These are phyloP conservation scores for Brassica balearica DNA, from an alignment of 441 rosid genomes.

Conservation along the genomic window DNA sequence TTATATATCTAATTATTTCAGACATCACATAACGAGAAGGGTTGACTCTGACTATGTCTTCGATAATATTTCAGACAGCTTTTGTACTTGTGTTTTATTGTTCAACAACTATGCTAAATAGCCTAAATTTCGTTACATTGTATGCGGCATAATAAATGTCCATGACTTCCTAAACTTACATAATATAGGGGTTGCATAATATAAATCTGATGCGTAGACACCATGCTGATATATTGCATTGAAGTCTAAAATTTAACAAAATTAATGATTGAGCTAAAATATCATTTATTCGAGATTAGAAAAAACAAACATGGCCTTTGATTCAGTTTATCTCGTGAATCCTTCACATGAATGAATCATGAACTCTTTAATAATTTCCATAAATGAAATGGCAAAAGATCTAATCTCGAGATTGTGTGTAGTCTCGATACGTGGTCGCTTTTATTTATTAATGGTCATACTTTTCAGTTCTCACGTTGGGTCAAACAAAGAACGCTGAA, in stretches of 20 bases:
- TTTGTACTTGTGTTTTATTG: not conserved
- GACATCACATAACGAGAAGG: not conserved
- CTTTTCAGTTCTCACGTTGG: not conserved
- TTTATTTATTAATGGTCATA: constrained; percentile 1
- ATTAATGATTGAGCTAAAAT: not conserved
- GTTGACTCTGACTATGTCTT: not conserved
- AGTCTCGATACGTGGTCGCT: constrained; percentile 30
- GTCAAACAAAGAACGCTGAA: constrained; percentile 35
- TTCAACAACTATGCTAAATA: not conserved
- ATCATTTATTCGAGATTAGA: not conserved
- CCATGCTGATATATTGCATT: not conserved
- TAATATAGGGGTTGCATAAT: not conserved
- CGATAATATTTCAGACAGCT: not conserved
- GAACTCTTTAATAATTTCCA: not conserved
- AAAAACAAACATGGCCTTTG: not conserved
- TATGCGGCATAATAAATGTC: not conserved
- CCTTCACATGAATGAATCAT: not conserved
- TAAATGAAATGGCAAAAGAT: not conserved
- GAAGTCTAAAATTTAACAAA: no score
- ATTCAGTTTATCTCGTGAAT: not conserved
- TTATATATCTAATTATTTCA: not conserved
- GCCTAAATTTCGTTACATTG: not conserved
- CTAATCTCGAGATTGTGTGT: not conserved
- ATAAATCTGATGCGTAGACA: not conserved
- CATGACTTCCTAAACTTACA: not conserved